Base-by-base conservation (phyloP, 352 stramenopile species). In the Globisporangium irregulare region DNA sequence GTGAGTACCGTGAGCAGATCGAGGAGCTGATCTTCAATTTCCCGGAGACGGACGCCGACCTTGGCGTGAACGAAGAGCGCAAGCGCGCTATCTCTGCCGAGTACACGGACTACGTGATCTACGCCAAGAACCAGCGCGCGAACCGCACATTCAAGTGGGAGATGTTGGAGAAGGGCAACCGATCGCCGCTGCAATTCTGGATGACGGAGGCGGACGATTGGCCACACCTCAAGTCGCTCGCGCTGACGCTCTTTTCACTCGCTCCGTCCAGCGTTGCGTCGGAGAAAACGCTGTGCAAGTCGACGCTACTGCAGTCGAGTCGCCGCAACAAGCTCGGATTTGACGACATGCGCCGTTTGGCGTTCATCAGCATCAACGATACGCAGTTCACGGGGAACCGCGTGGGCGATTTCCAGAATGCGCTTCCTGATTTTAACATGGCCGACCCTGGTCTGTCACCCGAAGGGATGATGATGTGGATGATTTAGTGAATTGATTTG, bases 401-500 rank as follows among this genome's bases (percentile, higher is more conserved):
- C 58, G 64, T 78, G 32, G 82, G 68, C 22, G 77, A 91, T 46
- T 76, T 81, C 53, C 86, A 80, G 61, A 88, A 84, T 66, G 66
- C 79, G 18, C 66, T 93, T 24, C 80, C 85, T 8, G 85, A 93
- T 73, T 91, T 91, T 56, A 84, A 76, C 3, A 87, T 91, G 73
- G 80, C 77, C 12, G 83, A 92, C 55, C 77, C 85, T 22, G 81
- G 78, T 3, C 71, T 93, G 14, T 93, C 82, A 1, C 80, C 84
- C 2, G 85, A 93, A 27, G 85, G 83, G 32, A 92, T 93, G 85
- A 93, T 92, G 82, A 92, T 93, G 83, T 93, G 85, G 85, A 93
- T 93, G 85, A 93, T 93, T 62, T 93, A 75, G 71, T 7, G 32
- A 32, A 22, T 41, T 12, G 34, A 56, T 50, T 22, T 24, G 12